Base-by-base conservation (phyloP, 2,329 filamentous ascomycete genomes). In the Neofusicoccum parvum region DNA sequence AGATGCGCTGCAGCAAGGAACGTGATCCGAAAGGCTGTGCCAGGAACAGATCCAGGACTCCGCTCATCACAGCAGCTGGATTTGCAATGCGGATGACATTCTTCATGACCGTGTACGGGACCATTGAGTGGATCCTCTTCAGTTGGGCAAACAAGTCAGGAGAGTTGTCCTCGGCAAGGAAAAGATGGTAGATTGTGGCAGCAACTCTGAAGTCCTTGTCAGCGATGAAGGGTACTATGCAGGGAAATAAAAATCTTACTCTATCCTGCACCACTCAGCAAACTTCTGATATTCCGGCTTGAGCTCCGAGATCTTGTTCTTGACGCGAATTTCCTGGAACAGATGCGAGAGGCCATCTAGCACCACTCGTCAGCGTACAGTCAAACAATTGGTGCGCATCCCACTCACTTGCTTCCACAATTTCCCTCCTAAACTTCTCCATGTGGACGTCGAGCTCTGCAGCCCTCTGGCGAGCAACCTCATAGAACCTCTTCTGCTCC, bases 201-300 rank as follows among this genome's bases (percentile, higher is more conserved):
- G 95, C 95, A 56, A 99, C 90, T 80, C 82, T 84, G 62, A 51
- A 41, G 32, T 50, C 70, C 50, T 15, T 54, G 51, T 62, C 37
- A 62, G 41, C 37, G 17, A 15, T 14, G 20, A 4, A 20, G 9
- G 6, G 15, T 12, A 15, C 10, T 50, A n/a, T 10, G 15, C 17
- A 20, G 6, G 20, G 5, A 17, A 48, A 17, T 12, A 27, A 6
- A 14, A 14, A 11, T 74, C 80, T 62, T 74, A 83, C 80, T 99
- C 95, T 73, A 99, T 99, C 45, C 95, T 90, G 59, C 98, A 82
- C 95, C 95, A 99, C 78, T 99, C 95, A 17, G 94, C 94, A 75
- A 99, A 98, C 76, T 98, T 99, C 74, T 95, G 92, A 77, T 98
- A 98, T 76, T 98, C 94, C 11, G 96, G 90, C 73, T 92, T 96